Evolutionary conservation across 768 basidiomycete genomes (phyloP).

Genomic region (Tulasnella sp.): DNA sequence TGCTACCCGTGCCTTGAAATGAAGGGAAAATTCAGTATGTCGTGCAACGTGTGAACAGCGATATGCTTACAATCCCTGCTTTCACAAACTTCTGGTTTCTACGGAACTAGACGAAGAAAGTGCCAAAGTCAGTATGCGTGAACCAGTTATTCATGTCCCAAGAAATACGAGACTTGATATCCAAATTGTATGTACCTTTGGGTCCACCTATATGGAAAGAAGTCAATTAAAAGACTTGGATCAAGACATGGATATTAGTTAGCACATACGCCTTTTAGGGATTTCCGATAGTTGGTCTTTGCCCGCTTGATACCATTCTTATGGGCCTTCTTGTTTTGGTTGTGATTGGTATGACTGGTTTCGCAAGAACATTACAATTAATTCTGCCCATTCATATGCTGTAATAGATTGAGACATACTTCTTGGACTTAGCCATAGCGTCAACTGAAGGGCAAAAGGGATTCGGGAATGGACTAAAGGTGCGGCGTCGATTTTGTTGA

Average conservation of each 20-base stretch:
- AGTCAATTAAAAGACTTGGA: not conserved
- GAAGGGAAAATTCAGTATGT: conserved; percentile 22
- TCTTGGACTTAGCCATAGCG: conserved; percentile 96
- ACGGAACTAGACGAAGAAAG: conserved; percentile 48
- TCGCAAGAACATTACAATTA: conserved; percentile 17
- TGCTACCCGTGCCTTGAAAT: conserved; percentile 13
- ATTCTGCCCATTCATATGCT: conserved; percentile 11
- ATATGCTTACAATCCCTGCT: conserved; percentile 51
- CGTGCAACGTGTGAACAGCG: not conserved
- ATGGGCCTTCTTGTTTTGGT: conserved; percentile 70
- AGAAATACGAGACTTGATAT: not conserved
- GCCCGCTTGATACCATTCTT: conserved; percentile 93
- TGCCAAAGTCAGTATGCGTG: not conserved
- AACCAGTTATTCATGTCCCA: not conserved
- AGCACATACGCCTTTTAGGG: conserved; percentile 77
- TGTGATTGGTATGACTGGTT: conserved; percentile 82
- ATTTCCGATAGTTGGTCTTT: conserved; percentile 55
- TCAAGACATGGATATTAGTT: not conserved
- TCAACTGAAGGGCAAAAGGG: too few relatives aligned
- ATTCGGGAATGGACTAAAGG: too few relatives aligned
- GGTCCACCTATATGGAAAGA: not conserved
- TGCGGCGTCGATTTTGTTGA: too few relatives aligned
- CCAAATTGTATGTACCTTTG: not conserved
- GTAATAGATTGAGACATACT: conserved; percentile 38
- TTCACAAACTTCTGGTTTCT: conserved; percentile 65